A percentile compares a stretch with the other conserved stretches of the same genome.
Conservation (phyloP, 306 rosid species). For the Prunus padus region DNA sequence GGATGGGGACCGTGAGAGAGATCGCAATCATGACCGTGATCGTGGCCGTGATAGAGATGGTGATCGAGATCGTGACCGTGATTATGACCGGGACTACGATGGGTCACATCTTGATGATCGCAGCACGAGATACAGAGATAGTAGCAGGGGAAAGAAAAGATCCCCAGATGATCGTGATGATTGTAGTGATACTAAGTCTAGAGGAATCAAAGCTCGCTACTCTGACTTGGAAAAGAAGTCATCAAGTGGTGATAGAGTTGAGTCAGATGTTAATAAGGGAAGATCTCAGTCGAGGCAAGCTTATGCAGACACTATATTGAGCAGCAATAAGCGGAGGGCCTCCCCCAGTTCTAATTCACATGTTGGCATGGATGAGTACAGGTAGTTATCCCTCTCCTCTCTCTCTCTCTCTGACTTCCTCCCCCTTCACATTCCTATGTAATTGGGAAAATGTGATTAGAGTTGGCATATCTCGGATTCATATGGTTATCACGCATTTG, state of each 20-base stretch:
- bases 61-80: slow-evolving; percentile 46
- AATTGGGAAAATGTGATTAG: slow-evolving; percentile 15
- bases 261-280: slow-evolving; percentile 67
- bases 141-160: slow-evolving; percentile 79
- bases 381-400: slow-evolving; percentile 34
- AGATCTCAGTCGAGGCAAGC: slow-evolving; percentile 72
- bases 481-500: background rate
- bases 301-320: slow-evolving; percentile 48
- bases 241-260: slow-evolving; percentile 60
- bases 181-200: slow-evolving; percentile 57
- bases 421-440: background rate
- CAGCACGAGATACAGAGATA: slow-evolving; percentile 55
- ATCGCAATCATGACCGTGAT: slow-evolving; percentile 53
- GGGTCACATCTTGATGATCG: slow-evolving; percentile 73
- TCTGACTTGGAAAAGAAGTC: slow-evolving; percentile 72
- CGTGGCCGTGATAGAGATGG: slow-evolving; percentile 51
- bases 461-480: background rate
- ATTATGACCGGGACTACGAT: slow-evolving; percentile 45
- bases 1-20: slow-evolving; percentile 57
- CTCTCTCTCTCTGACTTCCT: background rate
- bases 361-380: slow-evolving; percentile 64
- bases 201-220: slow-evolving; percentile 58
- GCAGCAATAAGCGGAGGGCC: slow-evolving; percentile 59
- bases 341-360: slow-evolving; percentile 69
- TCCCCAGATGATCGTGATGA: slow-evolving; percentile 79